A percentile compares a stretch with the other conserved stretches of the same genome.
phyloP scores from a whole-genome alignment of 2,329 filamentous ascomycete genomes.

The Mycosphaerelloides madeirae region DNA sequence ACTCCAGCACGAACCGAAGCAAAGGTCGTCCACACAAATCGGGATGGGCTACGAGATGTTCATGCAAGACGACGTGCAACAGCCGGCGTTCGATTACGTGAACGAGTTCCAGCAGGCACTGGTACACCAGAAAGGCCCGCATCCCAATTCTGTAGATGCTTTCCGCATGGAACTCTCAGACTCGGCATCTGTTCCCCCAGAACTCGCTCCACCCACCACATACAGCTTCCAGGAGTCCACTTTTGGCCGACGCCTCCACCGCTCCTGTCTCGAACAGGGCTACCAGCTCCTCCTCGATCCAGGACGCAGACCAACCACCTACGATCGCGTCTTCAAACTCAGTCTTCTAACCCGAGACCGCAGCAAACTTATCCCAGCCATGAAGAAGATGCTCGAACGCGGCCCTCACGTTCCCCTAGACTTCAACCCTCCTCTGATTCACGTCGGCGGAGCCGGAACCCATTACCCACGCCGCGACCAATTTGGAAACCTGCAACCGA shows the following conservation, averaged over 20 bases:
- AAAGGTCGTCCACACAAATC: conserved; percentile 7
- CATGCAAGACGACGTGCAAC: background rate
- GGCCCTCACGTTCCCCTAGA: conserved; percentile 49
- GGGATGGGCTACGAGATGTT: conserved; percentile 27
- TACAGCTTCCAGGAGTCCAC: conserved; percentile 61
- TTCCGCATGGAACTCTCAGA: conserved; percentile 14
- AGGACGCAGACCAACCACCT: conserved; percentile 30
- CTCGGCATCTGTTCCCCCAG: conserved; percentile 24
- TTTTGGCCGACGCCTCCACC: conserved; percentile 67
- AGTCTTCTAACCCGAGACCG: conserved; percentile 20
- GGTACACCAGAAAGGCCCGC: background rate
- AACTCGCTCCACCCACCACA: conserved; percentile 40
- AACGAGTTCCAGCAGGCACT: conserved; percentile 1
- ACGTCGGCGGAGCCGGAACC: conserved; percentile 64
- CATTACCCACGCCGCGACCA: conserved; percentile 47
- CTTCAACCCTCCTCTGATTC: conserved; percentile 58
- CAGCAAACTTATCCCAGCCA: conserved; percentile 25
- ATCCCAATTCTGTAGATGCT: conserved; percentile 3
- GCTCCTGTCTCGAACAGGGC: conserved; percentile 59
- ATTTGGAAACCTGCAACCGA: conserved; percentile 56
- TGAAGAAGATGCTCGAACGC: conserved; percentile 38
- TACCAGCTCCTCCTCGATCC: conserved; percentile 53
- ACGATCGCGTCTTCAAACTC: conserved; percentile 25
- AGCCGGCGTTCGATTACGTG: background rate
- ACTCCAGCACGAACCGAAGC: conserved; percentile 7